Evolutionary conservation across 2,329 filamentous ascomycete species (phyloP).

Genomic region (Curvularia lunata): DNA sequence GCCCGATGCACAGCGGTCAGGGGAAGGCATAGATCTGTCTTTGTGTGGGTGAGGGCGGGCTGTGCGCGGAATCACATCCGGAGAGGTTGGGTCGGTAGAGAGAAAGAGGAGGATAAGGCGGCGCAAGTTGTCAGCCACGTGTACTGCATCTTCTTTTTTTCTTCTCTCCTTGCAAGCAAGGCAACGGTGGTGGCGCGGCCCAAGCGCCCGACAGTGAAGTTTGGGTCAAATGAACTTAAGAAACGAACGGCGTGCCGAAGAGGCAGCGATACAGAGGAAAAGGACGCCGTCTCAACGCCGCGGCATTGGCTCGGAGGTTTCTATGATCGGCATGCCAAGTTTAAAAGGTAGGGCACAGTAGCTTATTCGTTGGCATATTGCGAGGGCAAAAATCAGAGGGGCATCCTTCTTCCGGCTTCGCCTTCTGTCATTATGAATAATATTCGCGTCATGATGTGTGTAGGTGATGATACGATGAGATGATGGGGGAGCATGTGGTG

Average conservation of each 20-base stretch:
- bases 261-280: constrained; percentile 2
- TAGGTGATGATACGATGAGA: neutral
- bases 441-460: neutral
- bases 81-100: neutral
- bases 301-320: constrained; percentile 10
- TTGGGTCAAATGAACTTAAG: neutral
- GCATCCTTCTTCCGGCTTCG: neutral
- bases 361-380: neutral
- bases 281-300: neutral
- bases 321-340: constrained; percentile 3
- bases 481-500: neutral
- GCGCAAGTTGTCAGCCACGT: neutral
- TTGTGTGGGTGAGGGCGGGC: neutral
- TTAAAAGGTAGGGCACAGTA: neutral
- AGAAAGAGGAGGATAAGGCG: neutral
- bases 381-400: neutral
- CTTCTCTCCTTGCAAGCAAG: neutral
- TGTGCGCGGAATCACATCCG: constrained; percentile 5
- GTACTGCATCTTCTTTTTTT: neutral
- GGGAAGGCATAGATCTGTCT: neutral
- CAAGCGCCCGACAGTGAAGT: neutral
- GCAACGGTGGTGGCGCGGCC: neutral
- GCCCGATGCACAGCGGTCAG: neutral
- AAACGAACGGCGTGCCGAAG: constrained; percentile 2
- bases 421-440: neutral